phyloP scores from a whole-genome alignment of 371 early-diverging fungal genomes.

The Mucor saturninus region DNA sequence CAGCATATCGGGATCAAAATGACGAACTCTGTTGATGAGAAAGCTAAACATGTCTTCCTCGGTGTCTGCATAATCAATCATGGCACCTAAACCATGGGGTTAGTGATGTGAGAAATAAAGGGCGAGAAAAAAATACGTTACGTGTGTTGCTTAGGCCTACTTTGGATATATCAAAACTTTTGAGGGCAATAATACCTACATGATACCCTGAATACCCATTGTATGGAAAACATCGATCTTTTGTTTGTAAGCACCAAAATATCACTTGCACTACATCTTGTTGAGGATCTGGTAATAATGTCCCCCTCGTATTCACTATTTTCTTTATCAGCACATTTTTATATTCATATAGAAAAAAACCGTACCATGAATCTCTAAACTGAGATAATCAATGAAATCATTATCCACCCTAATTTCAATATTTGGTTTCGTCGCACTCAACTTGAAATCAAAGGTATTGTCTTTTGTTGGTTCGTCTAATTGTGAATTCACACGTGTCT shows the following conservation, averaged over 20 bases:
- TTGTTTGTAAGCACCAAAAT: slow-evolving; percentile 65
- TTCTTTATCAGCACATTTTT: neutral
- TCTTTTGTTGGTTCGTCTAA: slow-evolving; percentile 63
- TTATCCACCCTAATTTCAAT: slow-evolving; percentile 20
- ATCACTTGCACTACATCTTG: slow-evolving; percentile 55
- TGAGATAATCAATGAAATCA: slow-evolving; percentile 47
- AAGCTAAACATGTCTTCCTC: slow-evolving; percentile 61
- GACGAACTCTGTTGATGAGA: slow-evolving; percentile 55
- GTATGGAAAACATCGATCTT: slow-evolving; percentile 32
- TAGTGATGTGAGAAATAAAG: too few relatives aligned
- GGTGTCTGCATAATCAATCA: slow-evolving; percentile 40
- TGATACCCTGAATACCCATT: slow-evolving; percentile 57
- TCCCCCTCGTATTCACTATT: slow-evolving; percentile 48
- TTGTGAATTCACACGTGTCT: slow-evolving; percentile 20
- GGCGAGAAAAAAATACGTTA: neutral
- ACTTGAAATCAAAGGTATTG: slow-evolving; percentile 64
- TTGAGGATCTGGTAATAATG: slow-evolving; percentile 63
- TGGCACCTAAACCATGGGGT: neutral
- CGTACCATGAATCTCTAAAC: slow-evolving; percentile 48
- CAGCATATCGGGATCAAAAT: slow-evolving; percentile 85
- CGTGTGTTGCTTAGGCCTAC: slow-evolving; percentile 40
- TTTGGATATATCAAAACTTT: slow-evolving; percentile 32
- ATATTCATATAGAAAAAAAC: neutral
- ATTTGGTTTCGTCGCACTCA: slow-evolving; percentile 49
- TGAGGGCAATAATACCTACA: slow-evolving; percentile 38